phyloP scores from a whole-genome alignment of 2,329 filamentous ascomycete species.

The Venturia asperata region DNA sequence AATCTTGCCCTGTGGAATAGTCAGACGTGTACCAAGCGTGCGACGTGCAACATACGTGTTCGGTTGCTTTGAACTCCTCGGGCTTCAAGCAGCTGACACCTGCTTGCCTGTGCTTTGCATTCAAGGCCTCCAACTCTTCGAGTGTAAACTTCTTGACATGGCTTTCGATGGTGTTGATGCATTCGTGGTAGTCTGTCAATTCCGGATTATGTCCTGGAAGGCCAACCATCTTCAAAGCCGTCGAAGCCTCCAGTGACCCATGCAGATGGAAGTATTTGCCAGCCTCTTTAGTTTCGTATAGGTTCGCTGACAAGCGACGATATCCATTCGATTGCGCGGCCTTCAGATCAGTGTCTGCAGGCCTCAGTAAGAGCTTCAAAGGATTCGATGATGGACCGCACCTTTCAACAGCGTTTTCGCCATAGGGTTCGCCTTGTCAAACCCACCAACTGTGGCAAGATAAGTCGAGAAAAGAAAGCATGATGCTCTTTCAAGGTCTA shows the following conservation, averaged over 20 bases:
- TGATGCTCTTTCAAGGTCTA: slow-evolving; percentile 49
- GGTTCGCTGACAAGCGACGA: slow-evolving; percentile 63
- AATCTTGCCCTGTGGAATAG: slow-evolving; percentile 31
- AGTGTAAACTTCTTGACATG: slow-evolving; percentile 36
- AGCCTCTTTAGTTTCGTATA: slow-evolving; percentile 60
- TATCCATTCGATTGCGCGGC: slow-evolving; percentile 65
- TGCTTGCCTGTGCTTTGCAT: slow-evolving; percentile 36
- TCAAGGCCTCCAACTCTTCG: slow-evolving; percentile 37
- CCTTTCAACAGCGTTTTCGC: slow-evolving; percentile 43
- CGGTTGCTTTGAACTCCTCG: slow-evolving; percentile 34
- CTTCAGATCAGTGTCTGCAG: slow-evolving; percentile 61
- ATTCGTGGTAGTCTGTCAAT: slow-evolving; percentile 42
- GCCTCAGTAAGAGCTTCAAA: slow-evolving; percentile 21
- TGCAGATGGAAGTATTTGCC: slow-evolving; percentile 70
- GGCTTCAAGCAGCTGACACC: slow-evolving; percentile 37
- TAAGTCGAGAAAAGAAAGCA: slow-evolving; percentile 54
- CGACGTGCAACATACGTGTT: slow-evolving; percentile 31
- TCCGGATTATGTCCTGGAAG: slow-evolving; percentile 55
- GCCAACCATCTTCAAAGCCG: slow-evolving; percentile 63
- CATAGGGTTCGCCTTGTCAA: slow-evolving; percentile 37
- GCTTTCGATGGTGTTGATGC: slow-evolving; percentile 36
- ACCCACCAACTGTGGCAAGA: slow-evolving; percentile 48
- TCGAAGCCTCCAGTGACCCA: slow-evolving; percentile 64
- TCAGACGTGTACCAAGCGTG: not conserved
- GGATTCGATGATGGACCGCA: slow-evolving; percentile 24